phyloP scores from a whole-genome alignment of 2,329 filamentous ascomycete genomes.

The Fusarium anthophilum region DNA sequence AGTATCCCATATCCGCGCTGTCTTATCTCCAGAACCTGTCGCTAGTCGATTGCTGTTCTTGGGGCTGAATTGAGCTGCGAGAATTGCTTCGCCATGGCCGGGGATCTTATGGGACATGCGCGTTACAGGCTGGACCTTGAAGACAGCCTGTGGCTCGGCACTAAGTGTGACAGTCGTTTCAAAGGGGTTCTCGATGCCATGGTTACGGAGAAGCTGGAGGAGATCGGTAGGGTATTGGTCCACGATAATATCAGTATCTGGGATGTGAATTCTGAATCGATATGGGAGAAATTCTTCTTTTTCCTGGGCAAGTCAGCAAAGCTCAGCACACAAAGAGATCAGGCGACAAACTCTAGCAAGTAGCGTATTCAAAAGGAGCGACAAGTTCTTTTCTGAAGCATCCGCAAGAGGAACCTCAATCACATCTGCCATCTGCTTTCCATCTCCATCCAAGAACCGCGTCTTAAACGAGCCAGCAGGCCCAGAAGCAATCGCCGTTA shows the following conservation, averaged over 20 bases:
- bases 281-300: constrained; percentile 69
- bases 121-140: constrained; percentile 90
- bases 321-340: background rate
- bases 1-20: constrained; percentile 92
- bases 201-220: constrained; percentile 61
- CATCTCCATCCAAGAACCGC: constrained; percentile 85
- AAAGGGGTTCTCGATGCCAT: constrained; percentile 67
- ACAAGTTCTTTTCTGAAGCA: constrained; percentile 88
- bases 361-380: constrained; percentile 84
- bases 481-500: constrained; percentile 69
- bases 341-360: constrained; percentile 71
- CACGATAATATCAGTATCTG: constrained; percentile 61
- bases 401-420: constrained; percentile 82
- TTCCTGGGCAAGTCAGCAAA: constrained; percentile 49
- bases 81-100: constrained; percentile 91
- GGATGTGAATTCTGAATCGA: constrained; percentile 68
- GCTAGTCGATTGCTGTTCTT: constrained; percentile 79
- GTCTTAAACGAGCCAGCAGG: constrained; percentile 82
- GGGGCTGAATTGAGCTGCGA: constrained; percentile 87
- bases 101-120: constrained; percentile 88
- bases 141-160: constrained; percentile 86
- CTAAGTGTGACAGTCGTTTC: constrained; percentile 65
- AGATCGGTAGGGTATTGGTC: constrained; percentile 67
- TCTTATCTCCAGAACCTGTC: constrained; percentile 90
- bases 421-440: constrained; percentile 76